phyloP scores from a whole-genome alignment of 78 protist genomes.

The Bigelowiella natans region DNA sequence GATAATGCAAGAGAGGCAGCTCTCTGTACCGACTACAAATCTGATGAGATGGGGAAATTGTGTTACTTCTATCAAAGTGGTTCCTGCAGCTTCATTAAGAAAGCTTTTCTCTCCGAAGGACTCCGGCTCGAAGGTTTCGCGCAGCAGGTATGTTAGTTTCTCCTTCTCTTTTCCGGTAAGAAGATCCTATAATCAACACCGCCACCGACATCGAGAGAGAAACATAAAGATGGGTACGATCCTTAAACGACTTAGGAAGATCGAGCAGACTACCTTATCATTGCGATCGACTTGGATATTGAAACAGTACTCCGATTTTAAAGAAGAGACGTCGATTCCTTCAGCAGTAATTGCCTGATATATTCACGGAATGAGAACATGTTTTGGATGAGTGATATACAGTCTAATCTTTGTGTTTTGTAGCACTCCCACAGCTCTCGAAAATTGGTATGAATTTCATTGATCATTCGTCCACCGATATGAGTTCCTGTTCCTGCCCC shows the following conservation, averaged over 20 bases:
- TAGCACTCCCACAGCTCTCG: neutral
- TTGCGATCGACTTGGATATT: neutral
- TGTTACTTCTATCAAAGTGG: neutral
- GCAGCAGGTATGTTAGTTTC: neutral
- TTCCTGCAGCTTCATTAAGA: neutral
- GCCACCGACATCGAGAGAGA: too few species aligned
- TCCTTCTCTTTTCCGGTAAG: neutral
- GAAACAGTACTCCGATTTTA: neutral
- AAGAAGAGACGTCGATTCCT: neutral
- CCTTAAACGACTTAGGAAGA: too few species aligned
- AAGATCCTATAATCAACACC: neutral
- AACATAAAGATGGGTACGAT: neutral
- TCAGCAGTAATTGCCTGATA: neutral
- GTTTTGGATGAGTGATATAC: too few species aligned
- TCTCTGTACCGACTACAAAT: neutral
- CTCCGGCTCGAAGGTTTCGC: constrained; percentile 21
- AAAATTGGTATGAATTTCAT: neutral
- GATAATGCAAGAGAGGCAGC: neutral
- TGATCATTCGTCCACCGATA: neutral
- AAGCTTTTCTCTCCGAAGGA: neutral
- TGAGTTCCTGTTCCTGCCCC: neutral
- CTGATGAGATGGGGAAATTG: neutral
- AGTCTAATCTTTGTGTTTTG: neutral
- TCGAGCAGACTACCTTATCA: neutral
- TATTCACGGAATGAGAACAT: too few species aligned